These are phyloP conservation scores for Vickermania spadyakhi DNA, from an alignment of 208 protist species.

Conservation along the genomic window DNA sequence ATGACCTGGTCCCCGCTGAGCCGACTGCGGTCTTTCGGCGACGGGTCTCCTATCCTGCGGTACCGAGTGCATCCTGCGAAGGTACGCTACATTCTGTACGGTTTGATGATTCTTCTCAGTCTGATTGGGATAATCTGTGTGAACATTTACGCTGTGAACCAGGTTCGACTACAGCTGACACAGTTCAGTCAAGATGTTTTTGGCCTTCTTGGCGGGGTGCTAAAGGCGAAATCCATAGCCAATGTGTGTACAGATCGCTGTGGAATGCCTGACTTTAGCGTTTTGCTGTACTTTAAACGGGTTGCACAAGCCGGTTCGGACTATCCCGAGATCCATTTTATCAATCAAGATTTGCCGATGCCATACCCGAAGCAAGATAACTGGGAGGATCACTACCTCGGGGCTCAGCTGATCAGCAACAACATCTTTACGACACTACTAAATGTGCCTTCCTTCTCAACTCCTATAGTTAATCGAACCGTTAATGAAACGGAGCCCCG, in stretches of 20 bases:
- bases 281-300: background rate
- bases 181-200: background rate
- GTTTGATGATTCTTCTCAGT: background rate
- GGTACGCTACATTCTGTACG: background rate
- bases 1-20: background rate
- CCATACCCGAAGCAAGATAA: background rate
- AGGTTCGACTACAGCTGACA: background rate
- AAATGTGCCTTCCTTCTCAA: constrained; percentile 5
- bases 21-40: background rate
- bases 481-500: background rate
- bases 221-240: background rate
- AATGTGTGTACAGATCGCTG: background rate
- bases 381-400: constrained; percentile 2
- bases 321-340: background rate
- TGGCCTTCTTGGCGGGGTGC: background rate
- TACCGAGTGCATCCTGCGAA: background rate
- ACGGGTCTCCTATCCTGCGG: background rate
- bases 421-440: background rate
- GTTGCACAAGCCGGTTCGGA: background rate
- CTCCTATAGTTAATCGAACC: constrained; percentile 1
- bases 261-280: background rate
- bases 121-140: background rate
- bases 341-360: background rate
- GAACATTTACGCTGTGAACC: background rate
- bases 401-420: background rate